These are phyloP conservation scores for Ensete glaucum DNA, from an alignment of 176 grass and related monocot species.

Conservation along the genomic window DNA sequence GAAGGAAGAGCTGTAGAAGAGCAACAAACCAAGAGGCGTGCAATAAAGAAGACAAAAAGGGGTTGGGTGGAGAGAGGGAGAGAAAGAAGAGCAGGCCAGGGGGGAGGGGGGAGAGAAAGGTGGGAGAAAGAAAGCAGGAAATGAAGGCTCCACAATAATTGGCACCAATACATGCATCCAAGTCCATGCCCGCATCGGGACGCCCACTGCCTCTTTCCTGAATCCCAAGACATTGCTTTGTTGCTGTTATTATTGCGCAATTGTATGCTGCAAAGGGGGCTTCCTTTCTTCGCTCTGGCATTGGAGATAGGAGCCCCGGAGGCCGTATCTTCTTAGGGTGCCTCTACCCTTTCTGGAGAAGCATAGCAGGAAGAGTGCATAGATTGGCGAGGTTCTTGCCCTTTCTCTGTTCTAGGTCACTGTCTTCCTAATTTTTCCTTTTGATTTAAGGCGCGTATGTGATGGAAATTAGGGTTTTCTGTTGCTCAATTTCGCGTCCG, in stretches of 20 bases:
- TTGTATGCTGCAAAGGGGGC: not conserved
- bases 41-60: not conserved
- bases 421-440: not conserved
- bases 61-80: not conserved
- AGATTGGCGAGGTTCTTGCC: not conserved
- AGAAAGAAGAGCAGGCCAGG: not conserved
- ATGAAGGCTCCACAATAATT: not conserved
- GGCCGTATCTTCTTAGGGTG: not conserved
- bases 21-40: too few relatives aligned
- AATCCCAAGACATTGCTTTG: not conserved
- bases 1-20: too few relatives aligned
- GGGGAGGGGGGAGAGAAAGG: not conserved
- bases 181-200: not conserved
- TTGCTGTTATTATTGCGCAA: not conserved
- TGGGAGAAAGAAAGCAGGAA: not conserved
- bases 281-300: not conserved
- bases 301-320: not conserved
- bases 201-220: not conserved
- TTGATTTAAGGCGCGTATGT: not conserved
- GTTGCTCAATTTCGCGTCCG: not conserved
- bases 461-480: not conserved
- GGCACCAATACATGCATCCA: not conserved
- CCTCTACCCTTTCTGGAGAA: not conserved
- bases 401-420: not conserved
- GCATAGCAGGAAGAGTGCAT: not conserved